phyloP scores from a whole-genome alignment of 2,329 filamentous ascomycete species.

The Mycosphaerella sp. region DNA sequence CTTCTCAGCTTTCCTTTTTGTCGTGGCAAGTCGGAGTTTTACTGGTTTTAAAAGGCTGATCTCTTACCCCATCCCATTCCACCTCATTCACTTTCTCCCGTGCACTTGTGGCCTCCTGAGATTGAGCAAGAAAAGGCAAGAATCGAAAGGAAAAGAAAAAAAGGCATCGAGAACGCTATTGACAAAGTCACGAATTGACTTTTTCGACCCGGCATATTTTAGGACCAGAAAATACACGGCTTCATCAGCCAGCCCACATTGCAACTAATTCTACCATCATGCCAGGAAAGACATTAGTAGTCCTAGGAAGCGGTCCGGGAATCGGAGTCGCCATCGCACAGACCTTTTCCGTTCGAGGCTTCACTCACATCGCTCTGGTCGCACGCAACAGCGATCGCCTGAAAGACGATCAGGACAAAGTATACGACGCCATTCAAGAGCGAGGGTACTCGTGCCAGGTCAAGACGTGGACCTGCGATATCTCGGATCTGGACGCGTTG shows the following conservation, averaged over 20 bases:
- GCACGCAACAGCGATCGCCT: conserved; percentile 42
- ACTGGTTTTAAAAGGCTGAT: too few species aligned
- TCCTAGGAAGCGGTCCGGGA: conserved; percentile 47
- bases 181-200: too few species aligned
- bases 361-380: conserved; percentile 46
- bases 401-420: conserved; percentile 28
- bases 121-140: too few species aligned
- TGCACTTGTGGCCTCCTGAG: too few species aligned
- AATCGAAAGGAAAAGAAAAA: conserved; percentile 1
- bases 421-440: conserved; percentile 31
- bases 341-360: conserved; percentile 41
- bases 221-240: too few species aligned
- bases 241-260: too few species aligned
- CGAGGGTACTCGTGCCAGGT: conserved; percentile 36
- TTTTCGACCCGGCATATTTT: too few species aligned
- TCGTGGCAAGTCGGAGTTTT: too few species aligned
- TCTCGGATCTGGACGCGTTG: conserved; percentile 39
- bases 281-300: conserved; percentile 29
- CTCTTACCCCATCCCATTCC: too few species aligned
- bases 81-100: too few species aligned
- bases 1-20: too few species aligned
- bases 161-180: neutral
- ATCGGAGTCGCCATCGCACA: conserved; percentile 42
- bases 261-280: too few species aligned
- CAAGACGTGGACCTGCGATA: conserved; percentile 42